Evolutionary conservation across 1,284 basidiomycete species (phyloP).

Genomic region (Malassezia yamatoensis): DNA sequence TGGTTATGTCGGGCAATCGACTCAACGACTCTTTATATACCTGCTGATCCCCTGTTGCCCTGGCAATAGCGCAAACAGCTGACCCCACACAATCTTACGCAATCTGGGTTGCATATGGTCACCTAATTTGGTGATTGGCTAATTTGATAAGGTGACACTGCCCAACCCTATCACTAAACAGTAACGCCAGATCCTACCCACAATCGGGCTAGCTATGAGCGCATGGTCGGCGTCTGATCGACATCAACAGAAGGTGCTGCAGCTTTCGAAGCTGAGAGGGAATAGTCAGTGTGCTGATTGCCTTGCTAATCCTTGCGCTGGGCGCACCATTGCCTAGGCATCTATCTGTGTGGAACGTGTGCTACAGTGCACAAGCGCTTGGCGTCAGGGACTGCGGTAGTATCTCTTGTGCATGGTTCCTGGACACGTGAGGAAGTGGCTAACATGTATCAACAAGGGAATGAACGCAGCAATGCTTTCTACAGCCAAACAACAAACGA

Average conservation of each 20-base stretch:
- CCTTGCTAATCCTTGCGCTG: constrained; percentile 62
- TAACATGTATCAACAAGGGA: constrained; percentile 66
- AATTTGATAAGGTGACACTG: background rate
- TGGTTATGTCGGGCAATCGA: background rate
- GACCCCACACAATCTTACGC: constrained; percentile 1
- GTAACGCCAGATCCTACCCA: too few relatives aligned
- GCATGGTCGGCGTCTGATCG: constrained; percentile 49
- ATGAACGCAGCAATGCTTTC: constrained; percentile 61
- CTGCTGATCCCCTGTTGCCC: constrained; percentile 3
- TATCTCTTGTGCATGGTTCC: constrained; percentile 68
- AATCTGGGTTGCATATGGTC: background rate
- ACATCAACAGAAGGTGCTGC: constrained; percentile 60
- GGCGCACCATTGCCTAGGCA: constrained; percentile 62
- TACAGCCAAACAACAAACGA: constrained; percentile 57
- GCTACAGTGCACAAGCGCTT: constrained; percentile 79
- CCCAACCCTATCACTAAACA: background rate
- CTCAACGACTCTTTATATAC: background rate
- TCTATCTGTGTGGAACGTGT: constrained; percentile 58
- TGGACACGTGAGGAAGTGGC: constrained; percentile 74
- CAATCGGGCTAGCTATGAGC: too few relatives aligned
- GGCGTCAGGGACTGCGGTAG: constrained; percentile 53
- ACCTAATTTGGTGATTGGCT: background rate
- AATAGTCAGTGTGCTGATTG: constrained; percentile 81
- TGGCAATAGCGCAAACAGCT: background rate
- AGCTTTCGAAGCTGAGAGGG: constrained; percentile 61